A percentile compares a stretch with the other conserved stretches of the same genome.
phyloP scores from a whole-genome alignment of 306 rosid genomes.

The Psophocarpus tetragonolobus region DNA sequence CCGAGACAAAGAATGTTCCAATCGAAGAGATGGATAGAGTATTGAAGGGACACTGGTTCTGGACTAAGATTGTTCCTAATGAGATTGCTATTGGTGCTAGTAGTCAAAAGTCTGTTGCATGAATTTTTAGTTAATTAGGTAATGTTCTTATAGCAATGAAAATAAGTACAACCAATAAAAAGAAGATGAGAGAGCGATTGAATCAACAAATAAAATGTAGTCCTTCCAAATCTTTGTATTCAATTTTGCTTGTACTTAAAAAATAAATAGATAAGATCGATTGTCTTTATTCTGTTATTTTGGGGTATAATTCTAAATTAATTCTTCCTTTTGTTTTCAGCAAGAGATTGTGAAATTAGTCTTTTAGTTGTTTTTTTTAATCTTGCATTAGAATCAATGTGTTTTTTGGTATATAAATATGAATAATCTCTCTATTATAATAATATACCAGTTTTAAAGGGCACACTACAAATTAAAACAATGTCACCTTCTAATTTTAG shows the following conservation, averaged over 20 bases:
- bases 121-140: background rate
- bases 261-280: background rate
- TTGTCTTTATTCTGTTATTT: background rate
- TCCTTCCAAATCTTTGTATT: background rate
- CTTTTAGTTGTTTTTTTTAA: too few species aligned
- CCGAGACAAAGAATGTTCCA: slow-evolving; percentile 59
- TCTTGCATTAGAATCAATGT: background rate
- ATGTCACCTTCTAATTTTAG: too few species aligned
- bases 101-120: background rate
- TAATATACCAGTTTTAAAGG: too few species aligned
- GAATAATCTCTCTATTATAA: background rate
- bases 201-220: background rate
- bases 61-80: slow-evolving; percentile 37
- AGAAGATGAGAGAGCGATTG: background rate
- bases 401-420: background rate
- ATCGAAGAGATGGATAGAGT: slow-evolving; percentile 56
- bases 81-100: background rate
- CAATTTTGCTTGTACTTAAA: background rate
- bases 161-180: background rate
- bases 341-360: background rate
- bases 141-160: background rate
- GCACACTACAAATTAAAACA: too few species aligned
- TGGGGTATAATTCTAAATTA: background rate
- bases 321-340: too few species aligned
- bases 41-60: slow-evolving; percentile 62